These are phyloP conservation scores for Taphrina communis DNA, from an alignment of 1,139 yeast genomes.

Conservation along the genomic window DNA sequence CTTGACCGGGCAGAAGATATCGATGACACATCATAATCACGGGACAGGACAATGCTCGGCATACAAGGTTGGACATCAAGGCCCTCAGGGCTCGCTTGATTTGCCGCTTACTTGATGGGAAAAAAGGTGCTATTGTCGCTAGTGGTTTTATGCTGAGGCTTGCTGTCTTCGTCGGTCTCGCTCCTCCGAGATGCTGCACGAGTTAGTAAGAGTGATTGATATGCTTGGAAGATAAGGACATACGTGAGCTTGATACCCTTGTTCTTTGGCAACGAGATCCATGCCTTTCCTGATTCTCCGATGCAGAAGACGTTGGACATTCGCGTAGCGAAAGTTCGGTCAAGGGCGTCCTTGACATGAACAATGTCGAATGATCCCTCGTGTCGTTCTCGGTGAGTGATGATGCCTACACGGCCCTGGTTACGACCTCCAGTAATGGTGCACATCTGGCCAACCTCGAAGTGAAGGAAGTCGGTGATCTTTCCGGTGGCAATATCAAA, in stretches of 20 bases:
- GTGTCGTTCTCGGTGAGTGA: conserved; percentile 98
- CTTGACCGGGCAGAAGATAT: not conserved
- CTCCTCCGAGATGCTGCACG: conserved; percentile 72
- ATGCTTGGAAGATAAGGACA: conserved; percentile 52
- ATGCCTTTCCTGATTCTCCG: conserved; percentile 98
- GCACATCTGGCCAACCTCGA: conserved; percentile 93
- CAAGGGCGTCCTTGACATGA: conserved; percentile 96
- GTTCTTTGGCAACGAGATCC: conserved; percentile 98
- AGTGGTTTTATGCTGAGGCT: conserved; percentile 32
- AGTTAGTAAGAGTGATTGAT: not conserved
- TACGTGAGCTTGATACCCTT: conserved; percentile 94
- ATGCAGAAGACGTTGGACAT: conserved; percentile 93
- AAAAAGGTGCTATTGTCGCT: conserved; percentile 24
- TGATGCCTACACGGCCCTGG: conserved; percentile 99
- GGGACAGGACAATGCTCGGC: conserved; percentile 8
- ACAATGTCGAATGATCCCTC: conserved; percentile 99
- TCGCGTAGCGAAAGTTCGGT: conserved; percentile 98
- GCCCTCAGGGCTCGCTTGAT: conserved; percentile 38
- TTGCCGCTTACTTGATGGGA: conserved; percentile 23
- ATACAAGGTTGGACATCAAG: conserved; percentile 31
- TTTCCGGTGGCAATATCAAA: conserved; percentile 95
- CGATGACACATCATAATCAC: not conserved
- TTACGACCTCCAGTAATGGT: conserved; percentile 99
- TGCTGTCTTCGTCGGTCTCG: conserved; percentile 76
- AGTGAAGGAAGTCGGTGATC: conserved; percentile 87